A percentile compares a stretch with the other conserved stretches of the same genome.
Evolutionary conservation across 208 protist species (phyloP).

Genomic region (Crithidia fasciculata): DNA sequence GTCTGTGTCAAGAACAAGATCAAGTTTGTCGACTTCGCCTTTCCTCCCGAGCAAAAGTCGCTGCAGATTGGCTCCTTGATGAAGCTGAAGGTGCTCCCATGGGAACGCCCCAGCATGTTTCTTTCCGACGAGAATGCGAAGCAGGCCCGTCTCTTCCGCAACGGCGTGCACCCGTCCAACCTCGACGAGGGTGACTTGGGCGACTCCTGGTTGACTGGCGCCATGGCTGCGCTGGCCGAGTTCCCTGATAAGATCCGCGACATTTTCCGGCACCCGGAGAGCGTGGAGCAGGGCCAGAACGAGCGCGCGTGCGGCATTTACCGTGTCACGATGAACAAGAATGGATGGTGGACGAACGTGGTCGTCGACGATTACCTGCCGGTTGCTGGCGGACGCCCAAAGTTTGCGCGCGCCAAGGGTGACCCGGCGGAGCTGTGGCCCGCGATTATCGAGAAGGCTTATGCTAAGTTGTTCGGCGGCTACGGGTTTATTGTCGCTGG

Average conservation of each 20-base stretch:
- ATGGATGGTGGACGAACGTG: constrained; percentile 89
- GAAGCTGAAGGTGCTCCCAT: constrained; percentile 76
- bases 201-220: constrained; percentile 82
- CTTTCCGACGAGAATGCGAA: constrained; percentile 71
- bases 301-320: constrained; percentile 69
- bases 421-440: constrained; percentile 86
- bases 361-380: constrained; percentile 91
- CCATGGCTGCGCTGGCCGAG: constrained; percentile 69
- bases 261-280: constrained; percentile 76
- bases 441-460: constrained; percentile 87
- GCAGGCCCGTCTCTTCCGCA: constrained; percentile 77
- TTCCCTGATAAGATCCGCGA: constrained; percentile 67
- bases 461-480: constrained; percentile 84
- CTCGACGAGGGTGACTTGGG: constrained; percentile 83
- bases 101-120: constrained; percentile 81
- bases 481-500: constrained; percentile 84
- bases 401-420: constrained; percentile 62
- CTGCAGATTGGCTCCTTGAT: constrained; percentile 65
- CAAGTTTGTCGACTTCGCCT: constrained; percentile 81
- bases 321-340: constrained; percentile 85
- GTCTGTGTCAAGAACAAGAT: constrained; percentile 63
- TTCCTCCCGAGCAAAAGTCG: constrained; percentile 76
- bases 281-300: constrained; percentile 51
- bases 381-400: constrained; percentile 55
- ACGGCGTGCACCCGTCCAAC: constrained; percentile 75